A percentile compares a stretch with the other conserved stretches of the same genome.
These are phyloP conservation scores for Tuber calosporum DNA, from an alignment of 495 filamentous ascomycete genomes.

Conservation along the genomic window DNA sequence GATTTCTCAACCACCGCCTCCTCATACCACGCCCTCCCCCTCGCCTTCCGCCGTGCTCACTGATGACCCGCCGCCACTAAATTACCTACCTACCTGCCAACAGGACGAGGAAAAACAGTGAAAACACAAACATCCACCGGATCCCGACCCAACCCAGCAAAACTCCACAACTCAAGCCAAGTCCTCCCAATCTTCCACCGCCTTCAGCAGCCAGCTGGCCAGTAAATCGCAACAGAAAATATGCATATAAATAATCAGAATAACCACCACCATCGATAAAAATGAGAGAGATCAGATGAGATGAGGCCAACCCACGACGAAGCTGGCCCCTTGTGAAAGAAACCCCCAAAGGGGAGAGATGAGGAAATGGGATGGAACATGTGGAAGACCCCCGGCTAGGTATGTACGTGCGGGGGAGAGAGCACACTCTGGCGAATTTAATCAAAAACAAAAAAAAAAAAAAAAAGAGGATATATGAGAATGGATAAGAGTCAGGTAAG, in stretches of 20 bases:
- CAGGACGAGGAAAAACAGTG: neutral
- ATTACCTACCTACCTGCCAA: neutral
- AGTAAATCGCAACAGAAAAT: neutral
- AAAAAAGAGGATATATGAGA: slow-evolving; percentile 1
- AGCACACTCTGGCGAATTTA: neutral
- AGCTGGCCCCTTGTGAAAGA: neutral
- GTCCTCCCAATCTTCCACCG: neutral
- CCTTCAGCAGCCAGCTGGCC: neutral
- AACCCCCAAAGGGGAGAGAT: neutral
- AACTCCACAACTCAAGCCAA: neutral
- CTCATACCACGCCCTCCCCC: neutral
- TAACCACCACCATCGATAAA: neutral
- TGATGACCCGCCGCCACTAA: neutral
- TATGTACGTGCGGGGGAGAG: neutral
- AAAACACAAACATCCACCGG: neutral
- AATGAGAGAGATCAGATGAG: neutral
- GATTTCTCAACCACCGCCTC: neutral
- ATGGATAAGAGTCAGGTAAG: neutral
- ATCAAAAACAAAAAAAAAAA: neutral
- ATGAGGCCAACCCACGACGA: neutral
- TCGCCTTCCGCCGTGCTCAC: neutral
- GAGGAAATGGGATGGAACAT: neutral
- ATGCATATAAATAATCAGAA: neutral
- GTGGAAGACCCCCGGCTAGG: neutral
- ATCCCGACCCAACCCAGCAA: neutral